Evolutionary conservation across 441 rosid genomes (phyloP).

Genomic region (Pelargonium australe): DNA sequence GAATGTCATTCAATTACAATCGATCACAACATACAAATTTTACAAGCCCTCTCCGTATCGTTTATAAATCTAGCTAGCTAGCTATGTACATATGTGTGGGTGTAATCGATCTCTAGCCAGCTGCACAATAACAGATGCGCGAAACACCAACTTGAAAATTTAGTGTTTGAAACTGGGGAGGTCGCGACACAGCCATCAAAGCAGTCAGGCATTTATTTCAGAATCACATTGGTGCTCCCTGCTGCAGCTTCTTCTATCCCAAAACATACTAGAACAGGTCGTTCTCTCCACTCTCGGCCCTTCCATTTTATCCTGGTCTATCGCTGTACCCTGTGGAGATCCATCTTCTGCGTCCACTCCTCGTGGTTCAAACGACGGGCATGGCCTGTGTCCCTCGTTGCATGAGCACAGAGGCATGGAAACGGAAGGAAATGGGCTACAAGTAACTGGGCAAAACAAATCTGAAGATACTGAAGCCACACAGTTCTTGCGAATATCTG

Average conservation of each 20-base stretch:
- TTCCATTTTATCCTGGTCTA: constrained; percentile 64
- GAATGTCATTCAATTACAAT: too few species aligned
- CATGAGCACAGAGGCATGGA: constrained; percentile 80
- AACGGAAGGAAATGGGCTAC: constrained; percentile 89
- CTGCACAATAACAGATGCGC: too few species aligned
- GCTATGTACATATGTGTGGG: too few species aligned
- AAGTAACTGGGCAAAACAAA: constrained; percentile 77
- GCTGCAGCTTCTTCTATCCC: constrained; percentile 98
- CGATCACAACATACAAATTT: too few species aligned
- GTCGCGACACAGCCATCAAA: too few species aligned
- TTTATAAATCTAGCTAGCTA: too few species aligned
- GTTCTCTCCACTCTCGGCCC: constrained; percentile 74
- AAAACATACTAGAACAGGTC: constrained; percentile 86
- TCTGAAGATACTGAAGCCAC: constrained; percentile 77
- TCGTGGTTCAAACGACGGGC: constrained; percentile 69
- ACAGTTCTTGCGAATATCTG: constrained; percentile 55
- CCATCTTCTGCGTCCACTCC: constrained; percentile 40
- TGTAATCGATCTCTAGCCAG: too few species aligned
- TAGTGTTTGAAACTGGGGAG: too few species aligned
- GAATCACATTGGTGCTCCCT: constrained; percentile 95
- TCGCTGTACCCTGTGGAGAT: constrained; percentile 36
- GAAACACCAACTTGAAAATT: too few species aligned
- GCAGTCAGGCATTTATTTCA: constrained; percentile 56
- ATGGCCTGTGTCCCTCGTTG: constrained; percentile 51
- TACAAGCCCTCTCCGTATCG: too few species aligned